Evolutionary conservation across 345 rosid genomes (phyloP).

Genomic region (Conringia planisiliqua): DNA sequence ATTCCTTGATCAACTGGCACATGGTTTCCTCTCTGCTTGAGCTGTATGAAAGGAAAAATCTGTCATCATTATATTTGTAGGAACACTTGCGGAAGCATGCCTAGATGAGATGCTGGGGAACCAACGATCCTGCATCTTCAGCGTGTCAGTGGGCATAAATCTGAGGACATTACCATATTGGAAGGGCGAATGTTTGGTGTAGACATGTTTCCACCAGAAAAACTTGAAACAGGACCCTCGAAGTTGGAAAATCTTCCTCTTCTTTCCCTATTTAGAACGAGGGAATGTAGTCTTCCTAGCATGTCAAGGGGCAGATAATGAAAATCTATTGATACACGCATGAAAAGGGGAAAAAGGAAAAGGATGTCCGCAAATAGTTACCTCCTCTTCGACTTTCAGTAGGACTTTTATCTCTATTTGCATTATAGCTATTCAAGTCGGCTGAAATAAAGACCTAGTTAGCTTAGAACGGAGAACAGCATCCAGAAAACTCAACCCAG

Average conservation of each 20-base stretch:
- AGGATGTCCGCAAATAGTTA: slow-evolving; percentile 30
- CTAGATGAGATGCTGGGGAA: neutral
- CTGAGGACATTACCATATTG: slow-evolving; percentile 44
- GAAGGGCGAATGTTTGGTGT: slow-evolving; percentile 41
- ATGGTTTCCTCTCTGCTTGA: slow-evolving; percentile 58
- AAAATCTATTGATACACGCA: neutral
- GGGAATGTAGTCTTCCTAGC: slow-evolving; percentile 66
- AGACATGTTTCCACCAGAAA: slow-evolving; percentile 46
- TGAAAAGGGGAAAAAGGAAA: slow-evolving; percentile 4
- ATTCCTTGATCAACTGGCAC: slow-evolving; percentile 53
- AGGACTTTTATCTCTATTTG: slow-evolving; percentile 47
- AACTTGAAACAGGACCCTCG: slow-evolving; percentile 49
- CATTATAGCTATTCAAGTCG: slow-evolving; percentile 48
- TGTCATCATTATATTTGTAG: slow-evolving; percentile 1
- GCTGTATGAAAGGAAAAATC: slow-evolving; percentile 31
- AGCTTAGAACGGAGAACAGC: slow-evolving; percentile 23
- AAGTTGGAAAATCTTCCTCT: slow-evolving; percentile 61
- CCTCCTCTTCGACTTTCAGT: slow-evolving; percentile 68
- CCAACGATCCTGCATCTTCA: no score
- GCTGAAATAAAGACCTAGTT: slow-evolving; percentile 43
- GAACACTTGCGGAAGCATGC: neutral
- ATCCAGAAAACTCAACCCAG: neutral
- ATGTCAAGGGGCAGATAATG: slow-evolving; percentile 19
- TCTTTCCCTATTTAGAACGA: slow-evolving; percentile 66
- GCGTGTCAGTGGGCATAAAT: neutral